Percentiles rank a stretch among this genome's conserved stretches.
Conservation (phyloP, 2,329 filamentous ascomycete genomes). For the Colletotrichum agaves region DNA sequence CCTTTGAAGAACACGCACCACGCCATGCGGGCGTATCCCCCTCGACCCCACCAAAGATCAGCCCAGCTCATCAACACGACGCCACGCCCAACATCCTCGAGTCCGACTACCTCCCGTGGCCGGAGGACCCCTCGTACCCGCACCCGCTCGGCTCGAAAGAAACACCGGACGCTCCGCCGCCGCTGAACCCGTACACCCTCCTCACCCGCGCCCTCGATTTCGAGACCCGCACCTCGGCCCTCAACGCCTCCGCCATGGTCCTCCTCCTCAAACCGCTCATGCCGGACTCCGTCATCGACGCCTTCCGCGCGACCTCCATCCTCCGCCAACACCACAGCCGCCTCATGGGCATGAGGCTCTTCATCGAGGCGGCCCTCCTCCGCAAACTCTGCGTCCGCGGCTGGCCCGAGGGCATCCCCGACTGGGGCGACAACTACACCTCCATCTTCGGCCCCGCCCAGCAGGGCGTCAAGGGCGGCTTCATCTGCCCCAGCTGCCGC, state of each 20-base stretch:
- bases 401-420: conserved; percentile 62
- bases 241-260: conserved; percentile 70
- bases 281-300: conserved; percentile 64
- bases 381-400: conserved; percentile 70
- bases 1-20: conserved; percentile 33
- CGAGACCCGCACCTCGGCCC: conserved; percentile 64
- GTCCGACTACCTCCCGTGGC: conserved; percentile 69
- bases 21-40: conserved; percentile 33
- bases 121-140: conserved; percentile 65
- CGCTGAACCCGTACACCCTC: conserved; percentile 66
- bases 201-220: conserved; percentile 65
- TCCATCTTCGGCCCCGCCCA: conserved; percentile 65
- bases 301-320: conserved; percentile 65
- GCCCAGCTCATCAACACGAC: conserved; percentile 49
- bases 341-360: conserved; percentile 68
- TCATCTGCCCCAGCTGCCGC: conserved; percentile 65
- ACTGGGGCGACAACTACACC: conserved; percentile 66
- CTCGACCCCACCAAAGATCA: conserved; percentile 43
- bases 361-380: conserved; percentile 68
- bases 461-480: conserved; percentile 63
- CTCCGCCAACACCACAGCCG: conserved; percentile 69
- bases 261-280: conserved; percentile 69
- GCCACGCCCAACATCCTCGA: conserved; percentile 60
- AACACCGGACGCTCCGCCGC: conserved; percentile 41
- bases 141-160: conserved; percentile 49